phyloP scores from a whole-genome alignment of 768 basidiomycete genomes.

The Phaeotremella fagi region DNA sequence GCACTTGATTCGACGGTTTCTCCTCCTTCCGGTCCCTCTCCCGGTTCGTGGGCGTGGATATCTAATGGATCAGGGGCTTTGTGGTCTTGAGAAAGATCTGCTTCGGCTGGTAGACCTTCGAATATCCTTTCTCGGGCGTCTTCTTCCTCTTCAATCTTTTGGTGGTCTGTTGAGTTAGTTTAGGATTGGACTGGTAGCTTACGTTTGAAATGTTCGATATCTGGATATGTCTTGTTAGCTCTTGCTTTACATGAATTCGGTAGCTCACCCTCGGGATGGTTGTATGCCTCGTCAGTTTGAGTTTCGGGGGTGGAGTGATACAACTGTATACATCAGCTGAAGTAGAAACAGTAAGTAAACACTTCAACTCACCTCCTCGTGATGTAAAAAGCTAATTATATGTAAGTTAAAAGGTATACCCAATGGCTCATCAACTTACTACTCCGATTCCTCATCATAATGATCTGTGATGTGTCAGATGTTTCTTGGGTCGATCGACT shows the following conservation, averaged over 20 bases:
- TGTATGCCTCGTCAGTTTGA: conserved; percentile 91
- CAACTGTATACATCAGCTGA: conserved; percentile 53
- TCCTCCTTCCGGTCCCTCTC: conserved; percentile 26
- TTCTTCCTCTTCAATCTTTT: conserved; percentile 75
- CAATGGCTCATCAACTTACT: conserved; percentile 28
- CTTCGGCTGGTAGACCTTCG: conserved; percentile 62
- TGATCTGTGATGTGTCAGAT: not conserved
- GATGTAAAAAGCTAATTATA: conserved; percentile 57
- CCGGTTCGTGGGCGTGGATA: conserved; percentile 41
- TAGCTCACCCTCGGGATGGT: conserved; percentile 72
- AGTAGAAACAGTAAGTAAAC: not conserved
- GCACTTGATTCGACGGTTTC: not conserved
- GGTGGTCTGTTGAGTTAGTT: conserved; percentile 58
- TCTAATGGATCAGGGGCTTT: conserved; percentile 48
- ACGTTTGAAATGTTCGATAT: conserved; percentile 74
- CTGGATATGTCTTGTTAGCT: conserved; percentile 26
- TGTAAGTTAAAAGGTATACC: not conserved
- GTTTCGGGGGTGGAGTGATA: conserved; percentile 96
- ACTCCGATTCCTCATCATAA: conserved; percentile 49
- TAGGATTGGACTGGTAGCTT: conserved; percentile 6
- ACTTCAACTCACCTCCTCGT: conserved; percentile 65
- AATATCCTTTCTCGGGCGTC: conserved; percentile 75
- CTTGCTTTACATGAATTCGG: conserved; percentile 32
- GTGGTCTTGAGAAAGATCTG: conserved; percentile 60
- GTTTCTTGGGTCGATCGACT: not conserved